Evolutionary conservation across 2,329 filamentous ascomycete species (phyloP).

Genomic region (Penicillium sp.): DNA sequence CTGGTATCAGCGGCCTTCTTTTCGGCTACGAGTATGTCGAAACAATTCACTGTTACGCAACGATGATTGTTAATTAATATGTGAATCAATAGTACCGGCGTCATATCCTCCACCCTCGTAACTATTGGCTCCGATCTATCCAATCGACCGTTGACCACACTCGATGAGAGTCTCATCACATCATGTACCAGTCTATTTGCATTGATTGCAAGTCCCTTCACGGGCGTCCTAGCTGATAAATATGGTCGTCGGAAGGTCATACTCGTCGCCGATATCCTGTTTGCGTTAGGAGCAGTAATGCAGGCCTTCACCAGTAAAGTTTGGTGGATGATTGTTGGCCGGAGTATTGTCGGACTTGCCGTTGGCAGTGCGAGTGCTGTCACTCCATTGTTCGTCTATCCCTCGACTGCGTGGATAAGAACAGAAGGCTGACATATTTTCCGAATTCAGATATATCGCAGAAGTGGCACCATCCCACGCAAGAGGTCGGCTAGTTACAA

Average conservation of each 20-base stretch:
- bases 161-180: constrained; percentile 61
- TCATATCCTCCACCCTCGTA: constrained; percentile 62
- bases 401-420: background rate
- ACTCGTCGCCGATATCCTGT: constrained; percentile 47
- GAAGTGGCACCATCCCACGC: constrained; percentile 78
- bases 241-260: constrained; percentile 51
- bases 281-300: constrained; percentile 45
- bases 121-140: constrained; percentile 57
- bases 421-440: constrained; percentile 1
- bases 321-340: constrained; percentile 48
- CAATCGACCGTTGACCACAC: constrained; percentile 49
- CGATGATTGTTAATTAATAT: constrained; percentile 13
- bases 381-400: constrained; percentile 62
- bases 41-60: background rate
- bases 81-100: constrained; percentile 52
- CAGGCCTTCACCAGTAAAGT: constrained; percentile 45
- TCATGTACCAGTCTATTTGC: constrained; percentile 60
- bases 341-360: constrained; percentile 50
- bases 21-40: constrained; percentile 61
- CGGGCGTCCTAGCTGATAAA: constrained; percentile 54
- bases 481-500: constrained; percentile 77
- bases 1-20: constrained; percentile 58
- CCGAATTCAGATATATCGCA: constrained; percentile 65
- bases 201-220: constrained; percentile 56
- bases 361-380: constrained; percentile 66